phyloP scores from a whole-genome alignment of 2,329 filamentous ascomycete species.

The Verticillium klebahnii region DNA sequence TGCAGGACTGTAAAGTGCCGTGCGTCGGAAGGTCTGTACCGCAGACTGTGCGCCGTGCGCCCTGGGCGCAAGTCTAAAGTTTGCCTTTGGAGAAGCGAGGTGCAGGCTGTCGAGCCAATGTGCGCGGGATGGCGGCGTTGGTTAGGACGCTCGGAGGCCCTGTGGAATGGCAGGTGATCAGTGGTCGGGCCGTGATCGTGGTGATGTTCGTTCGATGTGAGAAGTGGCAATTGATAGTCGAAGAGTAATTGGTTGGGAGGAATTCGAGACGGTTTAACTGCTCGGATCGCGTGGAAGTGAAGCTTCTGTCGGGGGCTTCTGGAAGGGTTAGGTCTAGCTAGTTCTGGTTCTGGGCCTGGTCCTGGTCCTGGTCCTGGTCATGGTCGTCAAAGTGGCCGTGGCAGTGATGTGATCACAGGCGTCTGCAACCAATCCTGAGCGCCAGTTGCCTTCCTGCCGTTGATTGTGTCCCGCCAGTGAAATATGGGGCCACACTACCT shows the following conservation, averaged over 20 bases:
- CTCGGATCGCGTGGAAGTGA: not conserved
- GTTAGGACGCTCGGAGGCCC: not conserved
- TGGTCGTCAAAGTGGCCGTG: not conserved
- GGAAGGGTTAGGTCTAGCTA: not conserved
- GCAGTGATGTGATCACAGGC: not conserved
- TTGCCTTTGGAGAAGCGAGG: not conserved
- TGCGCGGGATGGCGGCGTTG: not conserved
- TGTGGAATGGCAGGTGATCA: not conserved
- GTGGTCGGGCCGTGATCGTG: not conserved
- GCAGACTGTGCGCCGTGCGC: not conserved
- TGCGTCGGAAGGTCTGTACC: not conserved
- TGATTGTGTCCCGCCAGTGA: not conserved
- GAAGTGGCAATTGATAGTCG: not conserved
- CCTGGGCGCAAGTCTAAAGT: not conserved
- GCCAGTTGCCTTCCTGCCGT: not conserved
- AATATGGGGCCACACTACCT: not conserved
- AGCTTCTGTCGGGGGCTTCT: not conserved
- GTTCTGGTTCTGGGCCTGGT: not conserved
- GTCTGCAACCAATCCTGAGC: not conserved
- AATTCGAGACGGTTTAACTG: not conserved
- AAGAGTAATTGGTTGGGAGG: not conserved
- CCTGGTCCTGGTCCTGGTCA: not conserved
- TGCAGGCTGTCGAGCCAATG: not conserved
- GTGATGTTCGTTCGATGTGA: not conserved
- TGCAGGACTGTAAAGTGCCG: constrained; percentile 3